phyloP scores from a whole-genome alignment of 495 filamentous ascomycete genomes.

The Talaromyces proteolyticus region DNA sequence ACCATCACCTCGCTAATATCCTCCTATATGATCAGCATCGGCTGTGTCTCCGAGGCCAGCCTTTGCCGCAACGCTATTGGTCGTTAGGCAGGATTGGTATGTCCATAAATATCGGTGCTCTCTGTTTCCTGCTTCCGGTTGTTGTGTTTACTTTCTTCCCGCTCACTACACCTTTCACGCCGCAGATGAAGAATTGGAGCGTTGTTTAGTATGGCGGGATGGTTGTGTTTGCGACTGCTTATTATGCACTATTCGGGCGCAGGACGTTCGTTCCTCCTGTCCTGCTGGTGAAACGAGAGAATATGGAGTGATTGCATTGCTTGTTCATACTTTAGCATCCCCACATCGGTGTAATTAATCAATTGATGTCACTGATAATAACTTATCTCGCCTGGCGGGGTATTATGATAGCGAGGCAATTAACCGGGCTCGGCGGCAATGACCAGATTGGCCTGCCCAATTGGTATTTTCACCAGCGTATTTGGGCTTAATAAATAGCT shows the following conservation, averaged over 20 bases:
- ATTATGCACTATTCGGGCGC: conserved; percentile 35
- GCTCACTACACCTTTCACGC: conserved; percentile 27
- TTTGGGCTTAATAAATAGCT: too few species aligned
- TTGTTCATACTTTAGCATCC: too few species aligned
- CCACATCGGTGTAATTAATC: too few species aligned
- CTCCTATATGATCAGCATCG: conserved; percentile 37
- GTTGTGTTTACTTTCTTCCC: conserved; percentile 54
- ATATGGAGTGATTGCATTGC: too few species aligned
- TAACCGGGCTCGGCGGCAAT: too few species aligned
- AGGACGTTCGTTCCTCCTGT: conserved; percentile 40
- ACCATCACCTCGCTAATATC: conserved; percentile 31
- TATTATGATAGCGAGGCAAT: too few species aligned
- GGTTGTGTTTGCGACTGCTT: conserved; percentile 36
- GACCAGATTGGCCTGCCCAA: too few species aligned
- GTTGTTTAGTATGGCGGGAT: conserved; percentile 40
- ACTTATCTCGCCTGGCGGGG: too few species aligned
- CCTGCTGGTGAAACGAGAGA: conserved; percentile 37
- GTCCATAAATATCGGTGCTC: conserved; percentile 35
- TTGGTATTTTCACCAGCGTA: too few species aligned
- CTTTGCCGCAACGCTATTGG: too few species aligned
- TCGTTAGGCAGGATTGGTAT: conserved; percentile 43
- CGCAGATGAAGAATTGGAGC: conserved; percentile 44
- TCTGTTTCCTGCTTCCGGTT: conserved; percentile 34
- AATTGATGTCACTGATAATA: too few species aligned
- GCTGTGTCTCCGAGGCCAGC: too few species aligned